Evolutionary conservation across 2,329 filamentous ascomycete genomes (phyloP).

Genomic region (Hypoxylon sp.): DNA sequence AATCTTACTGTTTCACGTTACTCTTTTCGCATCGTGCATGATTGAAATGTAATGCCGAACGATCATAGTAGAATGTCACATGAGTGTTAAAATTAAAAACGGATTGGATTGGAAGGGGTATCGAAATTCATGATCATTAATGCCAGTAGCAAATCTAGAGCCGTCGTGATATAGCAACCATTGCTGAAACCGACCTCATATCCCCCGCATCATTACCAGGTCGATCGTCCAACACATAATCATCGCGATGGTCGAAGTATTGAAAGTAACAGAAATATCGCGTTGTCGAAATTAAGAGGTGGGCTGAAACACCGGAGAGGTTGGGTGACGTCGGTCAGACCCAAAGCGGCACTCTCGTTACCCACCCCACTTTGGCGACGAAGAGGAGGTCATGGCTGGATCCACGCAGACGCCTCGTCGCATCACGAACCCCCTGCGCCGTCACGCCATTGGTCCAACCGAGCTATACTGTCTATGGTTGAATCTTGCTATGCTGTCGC

Average conservation of each 20-base stretch:
- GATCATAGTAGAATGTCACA: neutral
- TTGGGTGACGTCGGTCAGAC: constrained; percentile 41
- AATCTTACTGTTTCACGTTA: neutral
- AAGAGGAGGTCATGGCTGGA: constrained; percentile 30
- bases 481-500: constrained; percentile 35
- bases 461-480: constrained; percentile 26
- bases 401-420: constrained; percentile 38
- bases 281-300: constrained; percentile 23
- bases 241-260: constrained; percentile 20
- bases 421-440: constrained; percentile 33
- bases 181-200: constrained; percentile 29
- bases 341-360: constrained; percentile 18
- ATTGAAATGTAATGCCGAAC: neutral
- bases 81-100: neutral
- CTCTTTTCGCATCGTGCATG: neutral
- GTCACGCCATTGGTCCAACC: constrained; percentile 38
- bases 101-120: constrained; percentile 41
- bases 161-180: constrained; percentile 27
- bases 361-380: constrained; percentile 14
- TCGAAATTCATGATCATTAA: constrained; percentile 51
- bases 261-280: constrained; percentile 17
- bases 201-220: constrained; percentile 10
- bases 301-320: constrained; percentile 19
- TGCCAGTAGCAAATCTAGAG: constrained; percentile 38
- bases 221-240: constrained; percentile 8